These are phyloP conservation scores for Raphanus sativus DNA, from an alignment of 345 rosid genomes.

Conservation along the genomic window DNA sequence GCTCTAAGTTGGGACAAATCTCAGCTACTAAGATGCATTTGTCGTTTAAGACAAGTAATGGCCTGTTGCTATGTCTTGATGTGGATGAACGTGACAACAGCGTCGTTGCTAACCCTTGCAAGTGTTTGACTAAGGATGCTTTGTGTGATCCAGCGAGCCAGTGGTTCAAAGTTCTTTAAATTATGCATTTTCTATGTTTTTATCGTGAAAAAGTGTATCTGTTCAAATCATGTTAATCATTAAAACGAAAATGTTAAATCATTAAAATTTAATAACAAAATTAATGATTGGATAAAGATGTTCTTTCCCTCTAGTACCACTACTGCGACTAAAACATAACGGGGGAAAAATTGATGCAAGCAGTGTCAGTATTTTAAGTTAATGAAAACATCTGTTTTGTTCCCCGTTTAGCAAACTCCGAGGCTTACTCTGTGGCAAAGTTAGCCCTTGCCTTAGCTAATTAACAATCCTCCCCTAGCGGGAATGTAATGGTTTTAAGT, in stretches of 20 bases:
- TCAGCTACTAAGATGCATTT: constrained; percentile 82
- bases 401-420: too few relatives aligned
- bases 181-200: background rate
- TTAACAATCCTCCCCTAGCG: too few relatives aligned
- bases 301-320: background rate
- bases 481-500: too few relatives aligned
- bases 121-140: constrained; percentile 50
- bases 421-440: too few relatives aligned
- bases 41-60: constrained; percentile 41
- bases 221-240: background rate
- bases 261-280: background rate
- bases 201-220: background rate
- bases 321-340: background rate
- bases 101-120: constrained; percentile 49
- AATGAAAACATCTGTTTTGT: too few relatives aligned
- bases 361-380: background rate
- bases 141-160: constrained; percentile 62
- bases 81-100: constrained; percentile 47
- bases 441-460: too few relatives aligned
- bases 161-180: constrained; percentile 61
- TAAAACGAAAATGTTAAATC: too few relatives aligned
- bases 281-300: background rate
- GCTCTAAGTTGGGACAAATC: constrained; percentile 23
- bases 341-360: background rate
- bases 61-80: constrained; percentile 59